Evolutionary conservation across 2,329 filamentous ascomycete genomes (phyloP), one percentile per base, ranked within the genome.

Genomic region (Alternaria brassicae): DNA sequence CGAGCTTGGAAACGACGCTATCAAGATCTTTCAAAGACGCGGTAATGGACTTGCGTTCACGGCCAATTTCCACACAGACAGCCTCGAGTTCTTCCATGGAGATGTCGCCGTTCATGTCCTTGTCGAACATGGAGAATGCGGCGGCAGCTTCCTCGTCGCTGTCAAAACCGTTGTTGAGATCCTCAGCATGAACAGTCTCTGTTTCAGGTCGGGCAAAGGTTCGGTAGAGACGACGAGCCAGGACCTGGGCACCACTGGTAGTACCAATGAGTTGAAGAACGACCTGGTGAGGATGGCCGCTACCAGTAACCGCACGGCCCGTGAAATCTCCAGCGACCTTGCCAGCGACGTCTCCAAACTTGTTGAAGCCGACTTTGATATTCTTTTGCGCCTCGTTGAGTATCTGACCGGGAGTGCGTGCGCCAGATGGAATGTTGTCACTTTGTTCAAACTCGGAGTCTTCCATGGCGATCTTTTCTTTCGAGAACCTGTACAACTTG

Each of bases 91-190:
- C 94, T 71, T 97, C 92, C 86, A 97, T 93, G 0, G 91, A 96
- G 49, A 97, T 96, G 72, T 98, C 94, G 4, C 93, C 94, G 65
- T 98, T 98, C 81, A 97, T 87, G 71, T 98, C 94, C 74, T 95
- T 96, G 80, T 98, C 94, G 68, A 97, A 97, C 83, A 97, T 93
- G 68, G 84, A 83, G 71, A 98, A 97, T 0, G 93, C 93, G 3
- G 91, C 91, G 53, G 95, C 90, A 0, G 93, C 92, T 73, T 97
- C 94, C 13, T 97, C 93, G 17, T 89, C 85, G 23, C 89, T 91
- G 9, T 90, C 85, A 69, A 97, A 97, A 0, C 91, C 93, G 10
- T 85, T 81, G 62, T 88, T 89, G 53, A 98, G 79, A 71, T 97
- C 93, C 8, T 93, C 91, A 0, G 89, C 84, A 19, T 88, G 85